phyloP scores from a whole-genome alignment of 352 stramenopile species.

The Phytopythium cucurbitacearum region DNA sequence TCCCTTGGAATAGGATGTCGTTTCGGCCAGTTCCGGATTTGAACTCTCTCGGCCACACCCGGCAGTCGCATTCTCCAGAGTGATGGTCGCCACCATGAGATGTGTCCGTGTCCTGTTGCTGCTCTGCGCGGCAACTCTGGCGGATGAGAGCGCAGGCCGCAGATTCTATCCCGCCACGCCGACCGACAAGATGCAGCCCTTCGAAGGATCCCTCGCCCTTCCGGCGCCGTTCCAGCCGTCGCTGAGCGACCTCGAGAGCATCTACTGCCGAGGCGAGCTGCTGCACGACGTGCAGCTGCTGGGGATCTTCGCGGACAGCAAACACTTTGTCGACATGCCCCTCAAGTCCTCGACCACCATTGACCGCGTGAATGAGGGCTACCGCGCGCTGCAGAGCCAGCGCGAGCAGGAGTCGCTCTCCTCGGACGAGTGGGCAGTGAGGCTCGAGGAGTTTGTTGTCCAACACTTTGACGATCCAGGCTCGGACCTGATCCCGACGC shows the following conservation, averaged over 20 bases:
- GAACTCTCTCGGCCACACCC: too few species aligned
- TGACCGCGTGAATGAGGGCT: conserved; percentile 27
- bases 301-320: conserved; percentile 78
- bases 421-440: conserved; percentile 11
- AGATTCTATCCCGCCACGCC: too few species aligned
- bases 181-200: too few species aligned
- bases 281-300: conserved; percentile 59
- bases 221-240: background rate
- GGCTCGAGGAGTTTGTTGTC: conserved; percentile 47
- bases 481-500: conserved; percentile 33
- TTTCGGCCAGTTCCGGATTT: too few species aligned
- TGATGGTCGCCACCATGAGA: too few species aligned
- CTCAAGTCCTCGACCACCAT: conserved; percentile 42
- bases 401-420: conserved; percentile 6
- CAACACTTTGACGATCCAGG: conserved; percentile 61
- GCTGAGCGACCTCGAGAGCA: conserved; percentile 12
- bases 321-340: conserved; percentile 90
- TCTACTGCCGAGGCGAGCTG: conserved; percentile 53
- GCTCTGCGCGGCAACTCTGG: too few species aligned
- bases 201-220: too few species aligned
- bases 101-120: too few species aligned
- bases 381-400: conserved; percentile 12
- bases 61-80: too few species aligned
- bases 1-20: too few species aligned
- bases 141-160: too few species aligned